Evolutionary conservation across 805 yeast species (phyloP).

Genomic region (Zygosaccharomyces gambellarensis): DNA sequence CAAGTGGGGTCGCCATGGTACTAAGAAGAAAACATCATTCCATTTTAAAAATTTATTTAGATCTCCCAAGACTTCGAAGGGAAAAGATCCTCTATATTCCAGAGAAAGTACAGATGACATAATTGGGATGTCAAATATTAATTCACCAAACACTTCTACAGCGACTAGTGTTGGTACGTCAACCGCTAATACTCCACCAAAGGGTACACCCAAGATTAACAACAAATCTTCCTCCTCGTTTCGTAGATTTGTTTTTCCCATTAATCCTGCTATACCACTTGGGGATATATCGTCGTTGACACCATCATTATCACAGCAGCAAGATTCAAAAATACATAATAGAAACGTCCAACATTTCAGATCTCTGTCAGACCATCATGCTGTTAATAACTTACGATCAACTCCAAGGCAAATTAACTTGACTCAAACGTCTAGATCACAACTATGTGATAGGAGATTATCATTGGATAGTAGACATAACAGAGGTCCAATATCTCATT

Average conservation of each 20-base stretch:
- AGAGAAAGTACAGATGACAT: conserved; percentile 8
- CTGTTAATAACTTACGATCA: neutral
- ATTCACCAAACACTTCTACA: neutral
- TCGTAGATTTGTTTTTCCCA: conserved; percentile 18
- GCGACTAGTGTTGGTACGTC: conserved; percentile 4
- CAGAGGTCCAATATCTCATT: conserved; percentile 6
- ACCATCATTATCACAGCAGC: neutral
- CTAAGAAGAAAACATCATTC: conserved; percentile 27
- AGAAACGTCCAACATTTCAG: conserved; percentile 12
- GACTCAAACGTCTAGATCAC: neutral
- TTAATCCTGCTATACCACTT: conserved; percentile 17
- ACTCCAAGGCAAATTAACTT: too few species aligned
- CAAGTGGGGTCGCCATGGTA: conserved; percentile 11
- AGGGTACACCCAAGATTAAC: neutral
- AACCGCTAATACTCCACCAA: conserved; percentile 10
- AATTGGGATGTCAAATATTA: neutral
- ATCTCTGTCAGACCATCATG: conserved; percentile 13
- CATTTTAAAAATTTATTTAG: conserved; percentile 32
- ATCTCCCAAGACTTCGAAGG: conserved; percentile 24
- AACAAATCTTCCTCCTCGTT: conserved; percentile 3
- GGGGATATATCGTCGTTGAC: conserved; percentile 8
- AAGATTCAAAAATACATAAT: neutral
- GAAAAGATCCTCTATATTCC: conserved; percentile 1
- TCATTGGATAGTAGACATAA: conserved; percentile 13
- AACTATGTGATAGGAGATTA: conserved; percentile 3